A percentile compares a stretch with the other conserved stretches of the same genome.
phyloP scores from a whole-genome alignment of 495 filamentous ascomycete genomes.

The Sphaerosporella brunnea region DNA sequence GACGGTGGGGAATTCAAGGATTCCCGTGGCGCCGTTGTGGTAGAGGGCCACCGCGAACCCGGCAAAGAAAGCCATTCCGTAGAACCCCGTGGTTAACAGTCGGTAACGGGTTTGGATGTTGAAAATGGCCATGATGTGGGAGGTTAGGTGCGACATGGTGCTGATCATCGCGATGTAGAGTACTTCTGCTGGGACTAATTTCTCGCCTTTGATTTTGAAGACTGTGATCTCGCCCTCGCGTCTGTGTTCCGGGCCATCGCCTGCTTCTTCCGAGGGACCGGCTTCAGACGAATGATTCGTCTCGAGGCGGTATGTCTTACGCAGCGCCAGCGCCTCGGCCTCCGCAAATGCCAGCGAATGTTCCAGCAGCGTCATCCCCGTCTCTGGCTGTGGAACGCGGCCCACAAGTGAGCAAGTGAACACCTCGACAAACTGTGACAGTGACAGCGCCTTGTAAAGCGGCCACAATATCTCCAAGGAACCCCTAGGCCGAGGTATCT shows the following conservation, averaged over 20 bases:
- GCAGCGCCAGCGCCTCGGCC: slow-evolving; percentile 45
- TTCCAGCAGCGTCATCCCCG: slow-evolving; percentile 91
- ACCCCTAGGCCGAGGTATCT: slow-evolving; percentile 38
- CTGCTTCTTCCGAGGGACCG: background rate
- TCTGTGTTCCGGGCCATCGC: background rate
- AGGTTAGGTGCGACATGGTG: slow-evolving; percentile 70
- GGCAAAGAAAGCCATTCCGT: slow-evolving; percentile 57
- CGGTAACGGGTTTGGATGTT: slow-evolving; percentile 60
- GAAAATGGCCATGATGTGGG: slow-evolving; percentile 62
- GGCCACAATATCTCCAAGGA: slow-evolving; percentile 79
- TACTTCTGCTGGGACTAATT: slow-evolving; percentile 76
- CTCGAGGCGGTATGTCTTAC: slow-evolving; percentile 13
- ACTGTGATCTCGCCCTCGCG: slow-evolving; percentile 9
- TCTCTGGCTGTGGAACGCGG: slow-evolving; percentile 59
- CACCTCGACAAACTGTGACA: slow-evolving; percentile 77
- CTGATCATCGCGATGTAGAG: slow-evolving; percentile 76
- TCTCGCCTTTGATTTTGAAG: slow-evolving; percentile 21
- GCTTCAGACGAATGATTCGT: background rate
- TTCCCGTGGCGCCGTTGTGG: slow-evolving; percentile 27
- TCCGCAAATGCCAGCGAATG: slow-evolving; percentile 93
- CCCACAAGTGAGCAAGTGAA: slow-evolving; percentile 79
- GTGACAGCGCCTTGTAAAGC: slow-evolving; percentile 60
- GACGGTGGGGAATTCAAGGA: slow-evolving; percentile 75
- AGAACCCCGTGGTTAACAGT: slow-evolving; percentile 69
- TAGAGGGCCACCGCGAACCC: slow-evolving; percentile 26